A percentile compares a stretch with the other conserved stretches of the same genome.
These are phyloP conservation scores for Fusarium sp. DNA, from an alignment of 2,329 filamentous ascomycete genomes.

Conservation along the genomic window DNA sequence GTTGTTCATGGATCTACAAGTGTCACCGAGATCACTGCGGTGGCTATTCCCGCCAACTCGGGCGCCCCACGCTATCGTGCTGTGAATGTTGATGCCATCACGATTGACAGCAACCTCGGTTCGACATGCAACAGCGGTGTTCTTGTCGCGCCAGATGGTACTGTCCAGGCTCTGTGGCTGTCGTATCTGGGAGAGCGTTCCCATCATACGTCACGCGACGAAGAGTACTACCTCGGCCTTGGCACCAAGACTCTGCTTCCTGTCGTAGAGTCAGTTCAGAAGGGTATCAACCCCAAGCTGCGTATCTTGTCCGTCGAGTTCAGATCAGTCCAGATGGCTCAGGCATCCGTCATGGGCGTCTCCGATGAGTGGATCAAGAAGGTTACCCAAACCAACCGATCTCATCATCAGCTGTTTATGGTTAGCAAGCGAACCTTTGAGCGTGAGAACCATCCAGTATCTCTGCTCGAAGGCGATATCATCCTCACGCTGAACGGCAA, in stretches of 20 bases:
- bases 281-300: constrained; percentile 80
- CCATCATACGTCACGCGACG: constrained; percentile 81
- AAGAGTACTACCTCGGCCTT: constrained; percentile 95
- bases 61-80: constrained; percentile 92
- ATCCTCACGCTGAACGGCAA: constrained; percentile 90
- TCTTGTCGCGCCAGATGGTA: constrained; percentile 86
- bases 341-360: constrained; percentile 96
- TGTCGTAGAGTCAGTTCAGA: constrained; percentile 86
- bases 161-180: constrained; percentile 94
- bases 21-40: constrained; percentile 96
- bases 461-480: constrained; percentile 89
- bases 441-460: constrained; percentile 58
- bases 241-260: constrained; percentile 88
- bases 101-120: constrained; percentile 91
- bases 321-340: constrained; percentile 94
- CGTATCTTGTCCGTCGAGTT: constrained; percentile 95
- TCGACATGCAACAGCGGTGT: constrained; percentile 95
- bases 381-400: constrained; percentile 86
- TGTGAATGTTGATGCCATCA: constrained; percentile 96
- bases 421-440: constrained; percentile 87
- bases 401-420: constrained; percentile 98
- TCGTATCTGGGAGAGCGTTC: constrained; percentile 94
- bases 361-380: constrained; percentile 95
- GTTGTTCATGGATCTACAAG: constrained; percentile 94
- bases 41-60: constrained; percentile 93